Evolutionary conservation across 805 yeast species (phyloP), one percentile per base, ranked within the genome.

Genomic region (Sugiyamaella marilandica): DNA sequence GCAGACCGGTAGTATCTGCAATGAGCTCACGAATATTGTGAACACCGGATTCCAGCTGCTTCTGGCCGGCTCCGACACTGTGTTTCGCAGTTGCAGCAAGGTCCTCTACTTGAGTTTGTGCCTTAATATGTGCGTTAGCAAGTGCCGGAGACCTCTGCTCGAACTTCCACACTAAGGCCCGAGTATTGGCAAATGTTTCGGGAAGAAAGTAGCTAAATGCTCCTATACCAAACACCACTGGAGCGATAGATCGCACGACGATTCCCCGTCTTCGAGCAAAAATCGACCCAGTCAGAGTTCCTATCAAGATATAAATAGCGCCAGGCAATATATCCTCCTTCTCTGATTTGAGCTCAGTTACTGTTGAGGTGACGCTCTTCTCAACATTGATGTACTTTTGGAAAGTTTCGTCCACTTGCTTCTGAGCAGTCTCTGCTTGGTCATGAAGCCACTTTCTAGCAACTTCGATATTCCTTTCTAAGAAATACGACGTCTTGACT

Each of bases 131-230:
- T 51, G 78, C 78, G 44, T 75, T 66, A 11, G 91, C 88, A 34
- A 88, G 65, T 37, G 72, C 74, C 4, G 95, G 95, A 43, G 83
- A 68, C 51, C 76, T 68, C 64, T 80, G 70, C 67, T 89, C 94
- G 55, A 80, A 72, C 51, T 72, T 69, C 81, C 87, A 82, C 2
- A 78, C 69, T 61, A 83, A 80, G 5, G 70, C 67, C 11, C 77
- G 69, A 8, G 87, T 80, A 66, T 85, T 87, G 41, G 63, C 62
- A 61, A 79, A 87, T 0, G 96, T 89, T 48, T 75, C 69, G 14
- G 96, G 96, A 61, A 87, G 75, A 60, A 86, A 83, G 65, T 79
- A 75, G 55, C 74, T 79, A 70, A 89, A 87, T 0, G 92, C 81
- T 5, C 72, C 77, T 29, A 78, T 56, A 11, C 91, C 94, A 50